Conservation (phyloP, 768 basidiomycete species). For the Cyathus striatus region DNA sequence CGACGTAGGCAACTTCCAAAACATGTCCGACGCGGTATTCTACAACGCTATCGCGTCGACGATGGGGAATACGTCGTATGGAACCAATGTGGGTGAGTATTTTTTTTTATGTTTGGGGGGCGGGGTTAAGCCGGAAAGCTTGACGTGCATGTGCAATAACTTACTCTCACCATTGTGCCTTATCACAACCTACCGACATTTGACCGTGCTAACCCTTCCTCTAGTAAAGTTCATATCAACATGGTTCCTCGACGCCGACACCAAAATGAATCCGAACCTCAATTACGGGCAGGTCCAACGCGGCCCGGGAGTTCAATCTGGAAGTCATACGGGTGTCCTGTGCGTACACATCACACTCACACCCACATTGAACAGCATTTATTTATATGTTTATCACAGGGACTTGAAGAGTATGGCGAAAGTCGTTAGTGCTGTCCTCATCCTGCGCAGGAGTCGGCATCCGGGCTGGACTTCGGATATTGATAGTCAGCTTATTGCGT, state of each 20-base stretch:
- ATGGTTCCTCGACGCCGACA: conserved; percentile 56
- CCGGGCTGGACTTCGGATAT: conserved; percentile 50
- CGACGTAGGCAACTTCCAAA: conserved; percentile 49
- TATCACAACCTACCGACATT: no score
- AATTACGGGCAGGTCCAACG: conserved; percentile 50
- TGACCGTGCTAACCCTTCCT: conserved; percentile 1
- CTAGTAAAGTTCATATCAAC: conserved; percentile 41
- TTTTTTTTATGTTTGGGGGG: no score
- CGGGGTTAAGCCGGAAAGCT: no score
- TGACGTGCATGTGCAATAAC: no score
- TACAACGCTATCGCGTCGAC: conserved; percentile 57
- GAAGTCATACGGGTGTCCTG: conserved; percentile 52
- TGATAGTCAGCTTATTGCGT: conserved; percentile 42
- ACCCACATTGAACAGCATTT: no score
- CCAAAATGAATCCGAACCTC: conserved; percentile 62
- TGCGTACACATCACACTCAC: no score
- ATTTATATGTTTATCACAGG: conserved; percentile 19
- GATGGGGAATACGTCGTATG: conserved; percentile 36
- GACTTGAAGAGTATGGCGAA: conserved; percentile 59
- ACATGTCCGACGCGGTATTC: conserved; percentile 53
- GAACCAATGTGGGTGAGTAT: conserved; percentile 32
- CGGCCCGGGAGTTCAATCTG: conserved; percentile 31
- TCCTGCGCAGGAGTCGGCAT: conserved; percentile 44
- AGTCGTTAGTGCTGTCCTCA: conserved; percentile 44
- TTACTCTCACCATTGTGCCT: no score